Percentiles rank a stretch among this genome's conserved stretches.
Conservation (phyloP, 2,329 filamentous ascomycete species). For the Beauveria sp. region DNA sequence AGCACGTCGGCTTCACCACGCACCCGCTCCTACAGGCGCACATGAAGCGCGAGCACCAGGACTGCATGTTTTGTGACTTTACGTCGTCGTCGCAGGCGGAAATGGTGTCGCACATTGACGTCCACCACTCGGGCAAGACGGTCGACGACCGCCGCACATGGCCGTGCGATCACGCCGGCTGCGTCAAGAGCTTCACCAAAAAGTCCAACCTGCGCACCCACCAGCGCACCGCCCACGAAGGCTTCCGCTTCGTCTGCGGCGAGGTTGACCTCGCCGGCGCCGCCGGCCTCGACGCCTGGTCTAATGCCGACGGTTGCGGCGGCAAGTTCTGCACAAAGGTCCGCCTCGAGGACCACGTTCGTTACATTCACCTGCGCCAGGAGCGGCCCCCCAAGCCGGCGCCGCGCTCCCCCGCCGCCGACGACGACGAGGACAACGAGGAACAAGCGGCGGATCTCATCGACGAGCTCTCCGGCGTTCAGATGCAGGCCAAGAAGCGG, state of each 20-base stretch:
- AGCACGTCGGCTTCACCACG: slow-evolving; percentile 59
- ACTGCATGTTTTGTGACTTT: slow-evolving; percentile 68
- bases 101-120: slow-evolving; percentile 70
- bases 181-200: slow-evolving; percentile 71
- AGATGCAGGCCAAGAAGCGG: slow-evolving; percentile 33
- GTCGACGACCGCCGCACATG: slow-evolving; percentile 58
- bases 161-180: slow-evolving; percentile 59
- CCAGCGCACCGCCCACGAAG: slow-evolving; percentile 67
- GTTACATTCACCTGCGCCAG: slow-evolving; percentile 68
- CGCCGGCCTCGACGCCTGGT: slow-evolving; percentile 57
- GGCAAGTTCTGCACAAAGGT: slow-evolving; percentile 69
- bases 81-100: slow-evolving; percentile 59
- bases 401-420: neutral
- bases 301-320: slow-evolving; percentile 61
- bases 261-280: slow-evolving; percentile 51
- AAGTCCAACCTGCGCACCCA: slow-evolving; percentile 78
- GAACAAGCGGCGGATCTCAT: slow-evolving; percentile 24
- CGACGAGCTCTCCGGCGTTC: slow-evolving; percentile 35
- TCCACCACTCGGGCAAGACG: slow-evolving; percentile 58
- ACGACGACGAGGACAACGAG: neutral
- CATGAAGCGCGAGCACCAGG: slow-evolving; percentile 62
- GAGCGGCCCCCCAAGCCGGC: slow-evolving; percentile 32
- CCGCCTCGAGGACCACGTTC: slow-evolving; percentile 75
- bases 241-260: slow-evolving; percentile 72
- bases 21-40: slow-evolving; percentile 65